phyloP scores from a whole-genome alignment of 768 basidiomycete species.

The Kondoa subrosea region DNA sequence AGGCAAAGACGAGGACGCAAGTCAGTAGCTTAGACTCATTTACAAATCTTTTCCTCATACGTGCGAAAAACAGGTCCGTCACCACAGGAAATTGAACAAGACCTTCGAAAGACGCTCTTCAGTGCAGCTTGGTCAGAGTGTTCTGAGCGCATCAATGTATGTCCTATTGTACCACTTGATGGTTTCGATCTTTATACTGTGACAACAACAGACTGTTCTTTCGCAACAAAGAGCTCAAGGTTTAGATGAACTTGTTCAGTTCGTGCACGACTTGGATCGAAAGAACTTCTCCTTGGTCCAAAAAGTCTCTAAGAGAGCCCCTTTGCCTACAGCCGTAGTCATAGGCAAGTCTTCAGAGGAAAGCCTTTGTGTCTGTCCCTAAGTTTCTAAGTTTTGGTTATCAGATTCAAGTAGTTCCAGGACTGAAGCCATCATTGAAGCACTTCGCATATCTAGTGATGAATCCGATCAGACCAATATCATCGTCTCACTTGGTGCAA shows the following conservation, averaged over 20 bases:
- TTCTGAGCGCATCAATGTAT: too few relatives aligned
- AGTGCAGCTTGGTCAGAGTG: too few relatives aligned
- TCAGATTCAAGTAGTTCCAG: background rate
- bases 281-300: background rate
- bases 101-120: too few relatives aligned
- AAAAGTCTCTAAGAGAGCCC: background rate
- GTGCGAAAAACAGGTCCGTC: too few relatives aligned
- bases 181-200: too few relatives aligned
- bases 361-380: background rate
- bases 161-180: too few relatives aligned
- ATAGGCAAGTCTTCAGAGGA: background rate
- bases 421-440: background rate
- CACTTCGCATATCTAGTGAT: background rate
- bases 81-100: too few relatives aligned
- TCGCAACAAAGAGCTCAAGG: background rate
- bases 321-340: background rate
- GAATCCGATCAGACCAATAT: background rate
- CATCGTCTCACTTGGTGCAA: background rate
- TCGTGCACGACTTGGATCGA: background rate
- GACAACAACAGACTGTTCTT: too few relatives aligned
- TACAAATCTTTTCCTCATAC: too few relatives aligned
- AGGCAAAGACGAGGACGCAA: too few relatives aligned
- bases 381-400: background rate
- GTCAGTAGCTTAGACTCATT: too few relatives aligned
- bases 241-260: background rate